Evolutionary conservation across 2,329 filamentous ascomycete genomes (phyloP).

Genomic region (Harringtonia lauricola): DNA sequence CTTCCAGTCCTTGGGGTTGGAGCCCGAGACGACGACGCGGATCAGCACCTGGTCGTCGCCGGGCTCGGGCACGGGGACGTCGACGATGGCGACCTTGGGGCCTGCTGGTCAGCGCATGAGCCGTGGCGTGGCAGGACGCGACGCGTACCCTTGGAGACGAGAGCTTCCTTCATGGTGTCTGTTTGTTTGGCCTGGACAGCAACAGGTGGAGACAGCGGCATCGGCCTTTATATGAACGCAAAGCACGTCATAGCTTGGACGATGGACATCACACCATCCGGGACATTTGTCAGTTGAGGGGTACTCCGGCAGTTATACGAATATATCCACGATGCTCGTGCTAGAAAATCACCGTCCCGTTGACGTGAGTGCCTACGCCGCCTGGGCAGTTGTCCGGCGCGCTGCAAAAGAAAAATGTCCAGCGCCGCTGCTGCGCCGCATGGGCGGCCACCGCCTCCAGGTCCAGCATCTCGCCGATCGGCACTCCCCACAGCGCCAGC

Average conservation of each 20-base stretch:
- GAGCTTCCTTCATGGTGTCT: conserved; percentile 21
- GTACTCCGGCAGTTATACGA: too few relatives aligned
- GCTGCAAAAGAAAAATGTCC: conserved; percentile 5
- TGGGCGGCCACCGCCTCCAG: conserved; percentile 19
- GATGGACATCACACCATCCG: too few relatives aligned
- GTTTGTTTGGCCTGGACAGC: background rate
- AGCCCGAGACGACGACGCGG: conserved; percentile 22
- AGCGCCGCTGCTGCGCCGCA: background rate
- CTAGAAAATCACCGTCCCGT: conserved; percentile 5
- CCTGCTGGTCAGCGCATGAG: conserved; percentile 41
- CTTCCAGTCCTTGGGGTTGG: conserved; percentile 38
- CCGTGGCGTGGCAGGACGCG: too few relatives aligned
- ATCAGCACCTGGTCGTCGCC: conserved; percentile 15
- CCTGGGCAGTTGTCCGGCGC: conserved; percentile 5
- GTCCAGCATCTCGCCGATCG: conserved; percentile 32
- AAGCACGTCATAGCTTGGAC: too few relatives aligned
- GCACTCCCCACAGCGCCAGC: conserved; percentile 12
- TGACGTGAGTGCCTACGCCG: conserved; percentile 5
- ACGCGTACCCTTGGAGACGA: conserved; percentile 15
- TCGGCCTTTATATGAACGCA: too few relatives aligned
- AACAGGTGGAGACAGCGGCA: too few relatives aligned
- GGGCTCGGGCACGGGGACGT: conserved; percentile 27
- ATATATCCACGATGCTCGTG: too few relatives aligned
- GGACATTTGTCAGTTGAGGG: too few relatives aligned
- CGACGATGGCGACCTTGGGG: conserved; percentile 24